phyloP scores from a whole-genome alignment of 176 grass and related monocot species.

The Paspalum vaginatum region DNA sequence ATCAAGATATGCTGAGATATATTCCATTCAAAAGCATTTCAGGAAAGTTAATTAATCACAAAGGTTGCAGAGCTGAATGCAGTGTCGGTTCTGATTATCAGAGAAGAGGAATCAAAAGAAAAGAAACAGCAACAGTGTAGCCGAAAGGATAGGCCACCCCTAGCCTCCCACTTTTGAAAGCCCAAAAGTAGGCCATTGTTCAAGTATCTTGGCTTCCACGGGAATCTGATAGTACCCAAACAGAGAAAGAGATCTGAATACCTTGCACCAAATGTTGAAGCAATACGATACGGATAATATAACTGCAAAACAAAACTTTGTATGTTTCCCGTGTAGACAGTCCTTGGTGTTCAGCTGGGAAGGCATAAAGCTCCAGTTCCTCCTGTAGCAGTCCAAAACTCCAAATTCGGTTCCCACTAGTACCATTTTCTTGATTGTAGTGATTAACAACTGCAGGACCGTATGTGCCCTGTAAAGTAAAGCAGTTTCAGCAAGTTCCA shows the following conservation, averaged over 20 bases:
- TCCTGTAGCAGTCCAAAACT: slow-evolving; percentile 43
- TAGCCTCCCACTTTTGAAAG: slow-evolving; percentile 53
- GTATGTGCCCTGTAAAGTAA: slow-evolving; percentile 37
- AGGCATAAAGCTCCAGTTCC: slow-evolving; percentile 33
- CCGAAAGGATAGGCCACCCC: slow-evolving; percentile 70
- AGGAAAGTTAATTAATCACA: slow-evolving; percentile 54
- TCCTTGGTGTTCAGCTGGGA: slow-evolving; percentile 26
- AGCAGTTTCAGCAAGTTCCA: slow-evolving; percentile 27
- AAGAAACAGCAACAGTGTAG: slow-evolving; percentile 42
- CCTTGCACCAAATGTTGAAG: slow-evolving; percentile 56
- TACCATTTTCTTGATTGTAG: slow-evolving; percentile 38
- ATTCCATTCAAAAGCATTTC: slow-evolving; percentile 51
- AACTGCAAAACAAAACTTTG: slow-evolving; percentile 36
- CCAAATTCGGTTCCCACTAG: slow-evolving; percentile 37
- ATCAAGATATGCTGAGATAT: slow-evolving; percentile 56
- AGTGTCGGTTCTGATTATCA: slow-evolving; percentile 61
- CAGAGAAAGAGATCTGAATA: slow-evolving; percentile 54
- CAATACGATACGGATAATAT: slow-evolving; percentile 41
- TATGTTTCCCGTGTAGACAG: slow-evolving; percentile 41
- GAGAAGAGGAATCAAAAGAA: slow-evolving; percentile 58
- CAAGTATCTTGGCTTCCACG: slow-evolving; percentile 52
- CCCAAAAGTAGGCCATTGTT: slow-evolving; percentile 53
- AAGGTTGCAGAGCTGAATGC: slow-evolving; percentile 57
- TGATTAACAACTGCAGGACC: slow-evolving; percentile 30
- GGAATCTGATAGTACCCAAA: slow-evolving; percentile 48